Conservation (phyloP, 257 asterid species). For the Perilla frutescens region DNA sequence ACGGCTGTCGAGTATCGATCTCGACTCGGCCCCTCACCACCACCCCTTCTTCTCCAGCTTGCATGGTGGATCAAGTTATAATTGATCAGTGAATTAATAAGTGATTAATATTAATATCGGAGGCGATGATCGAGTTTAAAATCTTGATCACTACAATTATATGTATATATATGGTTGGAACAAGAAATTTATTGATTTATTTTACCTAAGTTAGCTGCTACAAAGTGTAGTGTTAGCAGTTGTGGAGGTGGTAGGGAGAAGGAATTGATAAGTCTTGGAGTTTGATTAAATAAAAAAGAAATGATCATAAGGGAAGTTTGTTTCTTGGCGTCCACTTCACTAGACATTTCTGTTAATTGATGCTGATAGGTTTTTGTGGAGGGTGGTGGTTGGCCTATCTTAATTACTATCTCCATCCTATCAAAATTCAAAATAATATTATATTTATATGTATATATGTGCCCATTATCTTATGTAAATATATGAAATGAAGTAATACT, state of each 20-base stretch:
- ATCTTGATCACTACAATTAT: constrained; percentile 2
- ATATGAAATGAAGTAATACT: constrained; percentile 15
- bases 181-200: neutral
- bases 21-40: constrained; percentile 87
- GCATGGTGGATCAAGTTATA: constrained; percentile 35
- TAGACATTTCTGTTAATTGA: constrained; percentile 64
- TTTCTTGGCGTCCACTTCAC: constrained; percentile 96
- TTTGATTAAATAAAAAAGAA: constrained; percentile 30
- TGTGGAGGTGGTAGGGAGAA: constrained; percentile 35
- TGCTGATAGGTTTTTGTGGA: constrained; percentile 47
- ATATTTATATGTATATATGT: no score
- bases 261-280: constrained; percentile 26
- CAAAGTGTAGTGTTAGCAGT: constrained; percentile 22
- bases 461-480: neutral
- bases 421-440: neutral
- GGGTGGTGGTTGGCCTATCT: constrained; percentile 67
- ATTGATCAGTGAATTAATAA: no score
- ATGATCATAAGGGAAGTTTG: constrained; percentile 41
- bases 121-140: constrained; percentile 16
- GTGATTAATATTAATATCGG: no score
- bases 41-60: constrained; percentile 57
- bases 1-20: constrained; percentile 83
- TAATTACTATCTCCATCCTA: constrained; percentile 13
- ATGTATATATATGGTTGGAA: constrained; percentile 8
- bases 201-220: constrained; percentile 11